Evolutionary conservation across 805 yeast species (phyloP).

Genomic region (Blastobotrys attinorum): DNA sequence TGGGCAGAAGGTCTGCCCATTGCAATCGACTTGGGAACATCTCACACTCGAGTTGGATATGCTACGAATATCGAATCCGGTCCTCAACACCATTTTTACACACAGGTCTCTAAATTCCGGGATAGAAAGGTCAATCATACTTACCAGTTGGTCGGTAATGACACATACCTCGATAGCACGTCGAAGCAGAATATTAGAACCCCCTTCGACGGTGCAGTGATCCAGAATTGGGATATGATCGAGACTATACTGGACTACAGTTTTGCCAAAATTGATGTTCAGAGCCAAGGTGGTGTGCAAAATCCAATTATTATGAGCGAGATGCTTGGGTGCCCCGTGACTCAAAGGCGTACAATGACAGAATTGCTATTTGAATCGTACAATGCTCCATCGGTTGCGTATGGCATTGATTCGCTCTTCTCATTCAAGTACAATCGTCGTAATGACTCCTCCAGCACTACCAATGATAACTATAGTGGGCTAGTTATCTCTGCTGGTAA

Average conservation of each 20-base stretch:
- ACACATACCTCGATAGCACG: conserved; percentile 61
- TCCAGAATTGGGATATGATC: conserved; percentile 88
- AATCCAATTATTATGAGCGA: conserved; percentile 82
- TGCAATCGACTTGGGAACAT: conserved; percentile 80
- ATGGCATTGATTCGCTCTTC: conserved; percentile 79
- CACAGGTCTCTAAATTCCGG: conserved; percentile 61
- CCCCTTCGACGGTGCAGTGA: conserved; percentile 80
- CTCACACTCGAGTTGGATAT: conserved; percentile 34
- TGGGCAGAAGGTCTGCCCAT: conserved; percentile 61
- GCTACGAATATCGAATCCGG: conserved; percentile 14
- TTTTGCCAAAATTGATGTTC: conserved; percentile 69
- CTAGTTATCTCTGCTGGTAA: conserved; percentile 78
- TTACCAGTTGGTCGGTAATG: conserved; percentile 75
- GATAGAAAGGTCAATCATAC: conserved; percentile 56
- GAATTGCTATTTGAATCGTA: conserved; percentile 84
- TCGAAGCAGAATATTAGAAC: conserved; percentile 60
- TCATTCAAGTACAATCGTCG: conserved; percentile 63
- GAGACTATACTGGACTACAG: conserved; percentile 80
- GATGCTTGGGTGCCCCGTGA: conserved; percentile 57
- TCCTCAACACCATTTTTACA: conserved; percentile 60
- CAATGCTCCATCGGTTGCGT: conserved; percentile 59
- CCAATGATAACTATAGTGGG: conserved; percentile 40
- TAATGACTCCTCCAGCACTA: too few relatives aligned
- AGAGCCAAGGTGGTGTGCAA: conserved; percentile 44
- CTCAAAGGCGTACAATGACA: conserved; percentile 67